Evolutionary conservation across 2,329 filamentous ascomycete species (phyloP), one percentile per base, ranked within the genome.

Genomic region (Elsinoe perseae): DNA sequence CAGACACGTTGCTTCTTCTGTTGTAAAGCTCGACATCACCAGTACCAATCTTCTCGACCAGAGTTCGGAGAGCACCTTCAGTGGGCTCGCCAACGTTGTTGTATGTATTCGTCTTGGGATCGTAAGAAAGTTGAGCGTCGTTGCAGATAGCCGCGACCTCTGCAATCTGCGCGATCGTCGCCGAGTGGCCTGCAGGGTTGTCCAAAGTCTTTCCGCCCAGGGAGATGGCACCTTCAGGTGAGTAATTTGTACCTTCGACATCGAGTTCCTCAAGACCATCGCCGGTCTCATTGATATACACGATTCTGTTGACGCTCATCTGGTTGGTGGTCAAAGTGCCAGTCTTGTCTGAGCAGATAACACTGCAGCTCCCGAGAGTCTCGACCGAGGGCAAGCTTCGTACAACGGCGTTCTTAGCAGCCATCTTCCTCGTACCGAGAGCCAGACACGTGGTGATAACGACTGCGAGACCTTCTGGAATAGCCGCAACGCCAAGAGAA

Each of bases 341-440:
- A 4, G 93, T 98, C 79, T 98, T 98, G 78, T 98, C 93, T 3
- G 95, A 98, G 77, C 95, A 98, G 70, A 98, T 96, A 57, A 98
- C 91, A 67, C 93, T 98, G 81, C 93, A 98, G 80, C 93, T 98
- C 69, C 93, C 93, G 54, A 98, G 80, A 10, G 93, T 98, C 74
- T 98, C 93, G 54, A 98, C 93, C 1, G 93, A 98, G 18, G 93
- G 93, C 64, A 98, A 77, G 69, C 90, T 96, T 72, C 95, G 84
- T 58, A 98, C 95, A 34, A 98, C 91, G 6, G 93, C 93, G 68
- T 97, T 97, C 78, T 95, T 97, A 58, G 90, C 88, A 18, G 93
- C 95, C 95, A 98, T 98, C 75, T 95, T 97, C 62, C 93, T 85
- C 3, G 95, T 98, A 64, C 95, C 93, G 28, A 98, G 80, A 61